Evolutionary conservation across 306 rosid genomes (phyloP).

Genomic region (Carpinus fangiana): DNA sequence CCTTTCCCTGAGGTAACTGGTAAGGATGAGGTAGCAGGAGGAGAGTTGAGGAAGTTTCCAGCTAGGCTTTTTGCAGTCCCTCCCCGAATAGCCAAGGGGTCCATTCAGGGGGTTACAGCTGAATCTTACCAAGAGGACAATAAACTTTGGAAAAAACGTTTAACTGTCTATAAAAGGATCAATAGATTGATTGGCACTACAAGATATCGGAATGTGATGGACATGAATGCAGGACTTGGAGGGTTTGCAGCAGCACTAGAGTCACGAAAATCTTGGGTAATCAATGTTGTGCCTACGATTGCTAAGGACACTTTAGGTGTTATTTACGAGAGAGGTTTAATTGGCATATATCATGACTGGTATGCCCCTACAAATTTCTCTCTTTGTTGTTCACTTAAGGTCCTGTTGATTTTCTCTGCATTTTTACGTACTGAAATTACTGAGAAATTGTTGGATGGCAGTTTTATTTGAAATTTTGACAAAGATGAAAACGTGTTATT

Average conservation of each 20-base stretch:
- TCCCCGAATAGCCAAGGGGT: slow-evolving; percentile 79
- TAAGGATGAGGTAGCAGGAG: slow-evolving; percentile 77
- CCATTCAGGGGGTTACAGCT: slow-evolving; percentile 59
- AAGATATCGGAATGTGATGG: slow-evolving; percentile 88
- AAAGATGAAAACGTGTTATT: slow-evolving; percentile 2
- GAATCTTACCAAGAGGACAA: slow-evolving; percentile 82
- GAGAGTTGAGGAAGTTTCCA: slow-evolving; percentile 79
- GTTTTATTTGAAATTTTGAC: not conserved
- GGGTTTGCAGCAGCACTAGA: slow-evolving; percentile 95
- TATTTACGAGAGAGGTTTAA: slow-evolving; percentile 87
- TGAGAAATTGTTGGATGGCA: slow-evolving; percentile 2
- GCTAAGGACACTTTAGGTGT: slow-evolving; percentile 83
- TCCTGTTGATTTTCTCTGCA: not conserved
- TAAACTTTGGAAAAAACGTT: slow-evolving; percentile 79
- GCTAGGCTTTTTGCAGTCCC: slow-evolving; percentile 80
- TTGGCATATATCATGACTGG: slow-evolving; percentile 98
- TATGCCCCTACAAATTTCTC: slow-evolving; percentile 36
- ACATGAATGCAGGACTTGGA: slow-evolving; percentile 97
- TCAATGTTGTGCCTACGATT: slow-evolving; percentile 88
- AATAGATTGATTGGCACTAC: slow-evolving; percentile 69
- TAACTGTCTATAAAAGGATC: slow-evolving; percentile 62
- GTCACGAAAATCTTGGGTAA: slow-evolving; percentile 85
- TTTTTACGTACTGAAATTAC: not conserved
- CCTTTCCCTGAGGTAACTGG: slow-evolving; percentile 65
- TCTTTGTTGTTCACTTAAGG: not conserved